Base-by-base conservation (phyloP, 257 asterid genomes). In the Penstemon barbatus region DNA sequence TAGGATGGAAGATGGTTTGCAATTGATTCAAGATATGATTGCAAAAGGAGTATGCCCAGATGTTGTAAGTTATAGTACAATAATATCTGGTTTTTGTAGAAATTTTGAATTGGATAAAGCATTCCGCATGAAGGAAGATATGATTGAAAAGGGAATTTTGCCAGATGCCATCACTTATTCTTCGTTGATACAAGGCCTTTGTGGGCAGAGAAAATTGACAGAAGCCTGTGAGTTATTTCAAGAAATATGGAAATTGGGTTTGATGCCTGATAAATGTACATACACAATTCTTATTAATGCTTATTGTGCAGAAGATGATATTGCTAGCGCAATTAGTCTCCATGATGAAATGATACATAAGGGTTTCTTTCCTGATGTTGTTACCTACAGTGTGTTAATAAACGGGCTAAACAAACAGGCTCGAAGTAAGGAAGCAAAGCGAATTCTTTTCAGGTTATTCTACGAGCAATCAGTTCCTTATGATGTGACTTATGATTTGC, bases 351-450 rank as follows among this genome's bases (percentile, higher is more conserved):
- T 91, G 98, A 89, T 89, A 7, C n/a, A 15, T 12, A 80, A 80
- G 78, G 95, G 96, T 58, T 74, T 84, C 66, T 80, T 91, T 50
- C 98, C 96, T 33, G 98, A 89, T 78, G 85, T 85, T 13, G 94
- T 91, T 42, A 85, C 96, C 48, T 91, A 91, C 78, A 87, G 88
- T n/a, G 98, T 91, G 78, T 74, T 91, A 57, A 85, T 91, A 65
- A 89, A 84, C 13, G 94, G 98, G 74, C 77, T 91, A 11, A 82
- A 75, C 76, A 87, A 81, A 76, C 87, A 84, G 81, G 82, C 85
- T 60, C 92, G 89, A 6, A 82, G 79, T 40, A 79, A 76, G 70
- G 98, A 91, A 84, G 96, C 96, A 65, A 91, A 85, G 69, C 79
- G 78, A 62, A 85, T 87, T 63, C 83, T 89, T 71, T 84, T 89